A percentile compares a stretch with the other conserved stretches of the same genome.
phyloP scores from a whole-genome alignment of 2,329 filamentous ascomycete species.

The Colletotrichum tamarilloi region DNA sequence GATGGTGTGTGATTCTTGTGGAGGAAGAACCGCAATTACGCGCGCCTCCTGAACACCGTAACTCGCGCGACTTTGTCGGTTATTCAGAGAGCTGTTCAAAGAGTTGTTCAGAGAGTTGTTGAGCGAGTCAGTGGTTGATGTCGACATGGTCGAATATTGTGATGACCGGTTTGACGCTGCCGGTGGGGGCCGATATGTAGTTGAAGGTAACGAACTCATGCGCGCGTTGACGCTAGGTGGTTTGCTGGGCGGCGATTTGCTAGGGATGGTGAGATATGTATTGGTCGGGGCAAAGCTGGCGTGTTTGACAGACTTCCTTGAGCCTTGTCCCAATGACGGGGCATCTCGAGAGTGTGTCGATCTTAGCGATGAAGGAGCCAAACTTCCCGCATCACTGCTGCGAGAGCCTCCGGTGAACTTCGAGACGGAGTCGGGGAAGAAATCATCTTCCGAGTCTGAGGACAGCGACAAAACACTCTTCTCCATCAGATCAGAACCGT shows the following conservation, averaged over 20 bases:
- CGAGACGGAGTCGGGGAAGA: slow-evolving; percentile 45
- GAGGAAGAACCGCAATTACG: slow-evolving; percentile 50
- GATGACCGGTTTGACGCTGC: slow-evolving; percentile 41
- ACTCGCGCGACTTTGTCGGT: slow-evolving; percentile 44
- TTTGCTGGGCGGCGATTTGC: slow-evolving; percentile 38
- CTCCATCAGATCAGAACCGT: slow-evolving; percentile 63
- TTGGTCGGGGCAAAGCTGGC: slow-evolving; percentile 53
- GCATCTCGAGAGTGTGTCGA: slow-evolving; percentile 37
- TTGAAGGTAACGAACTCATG: slow-evolving; percentile 43
- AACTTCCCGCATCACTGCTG: slow-evolving; percentile 28
- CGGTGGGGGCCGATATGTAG: slow-evolving; percentile 31
- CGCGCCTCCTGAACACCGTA: slow-evolving; percentile 53
- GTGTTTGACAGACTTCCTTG: slow-evolving; percentile 50
- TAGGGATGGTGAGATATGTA: slow-evolving; percentile 56
- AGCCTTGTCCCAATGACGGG: slow-evolving; percentile 40
- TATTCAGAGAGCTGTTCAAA: slow-evolving; percentile 35
- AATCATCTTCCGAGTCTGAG: slow-evolving; percentile 67
- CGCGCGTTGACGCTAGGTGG: slow-evolving; percentile 39
- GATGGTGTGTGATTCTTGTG: not conserved
- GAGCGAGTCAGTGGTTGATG: slow-evolving; percentile 49
- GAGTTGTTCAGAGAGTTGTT: slow-evolving; percentile 34
- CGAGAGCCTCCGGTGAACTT: slow-evolving; percentile 38
- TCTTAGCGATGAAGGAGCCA: slow-evolving; percentile 23
- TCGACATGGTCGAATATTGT: slow-evolving; percentile 50
- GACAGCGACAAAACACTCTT: slow-evolving; percentile 68